Conservation (phyloP, 1,139 yeast genomes). For the Magnusiomyces paraingens region DNA sequence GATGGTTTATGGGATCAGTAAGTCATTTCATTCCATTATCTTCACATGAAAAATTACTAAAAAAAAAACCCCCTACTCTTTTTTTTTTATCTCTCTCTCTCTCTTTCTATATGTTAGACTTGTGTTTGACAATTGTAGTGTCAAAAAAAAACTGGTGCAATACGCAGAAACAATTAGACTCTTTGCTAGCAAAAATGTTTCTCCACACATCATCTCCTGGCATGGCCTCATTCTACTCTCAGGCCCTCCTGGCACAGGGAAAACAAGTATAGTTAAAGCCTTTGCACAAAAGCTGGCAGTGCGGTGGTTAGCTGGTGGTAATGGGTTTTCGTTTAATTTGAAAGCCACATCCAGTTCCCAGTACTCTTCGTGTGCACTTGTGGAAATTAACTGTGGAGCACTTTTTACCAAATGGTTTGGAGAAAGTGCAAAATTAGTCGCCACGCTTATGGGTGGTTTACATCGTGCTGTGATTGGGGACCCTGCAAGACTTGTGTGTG, state of each 20-base stretch:
- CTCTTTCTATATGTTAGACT: not conserved
- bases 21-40: not conserved
- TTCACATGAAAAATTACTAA: not conserved
- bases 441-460: not conserved
- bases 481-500: not conserved
- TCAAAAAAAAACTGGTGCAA: not conserved
- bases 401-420: conserved; percentile 5
- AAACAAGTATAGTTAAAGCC: conserved; percentile 1
- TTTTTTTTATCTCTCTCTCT: too few species aligned
- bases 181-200: not conserved
- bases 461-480: not conserved
- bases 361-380: not conserved
- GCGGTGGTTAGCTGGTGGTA: not conserved
- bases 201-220: not conserved
- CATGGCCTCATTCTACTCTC: not conserved
- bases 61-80: too few species aligned
- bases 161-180: conserved; percentile 1
- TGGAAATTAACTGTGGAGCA: conserved; percentile 1
- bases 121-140: not conserved
- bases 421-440: not conserved
- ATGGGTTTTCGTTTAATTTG: not conserved
- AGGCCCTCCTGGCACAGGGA: conserved; percentile 4
- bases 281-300: conserved; percentile 1
- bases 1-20: conserved; percentile 8
- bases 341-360: too few species aligned